Percentiles rank a stretch among this genome's conserved stretches.
phyloP scores from a whole-genome alignment of 2,329 filamentous ascomycete species.

The Aspergillus carbonarius region DNA sequence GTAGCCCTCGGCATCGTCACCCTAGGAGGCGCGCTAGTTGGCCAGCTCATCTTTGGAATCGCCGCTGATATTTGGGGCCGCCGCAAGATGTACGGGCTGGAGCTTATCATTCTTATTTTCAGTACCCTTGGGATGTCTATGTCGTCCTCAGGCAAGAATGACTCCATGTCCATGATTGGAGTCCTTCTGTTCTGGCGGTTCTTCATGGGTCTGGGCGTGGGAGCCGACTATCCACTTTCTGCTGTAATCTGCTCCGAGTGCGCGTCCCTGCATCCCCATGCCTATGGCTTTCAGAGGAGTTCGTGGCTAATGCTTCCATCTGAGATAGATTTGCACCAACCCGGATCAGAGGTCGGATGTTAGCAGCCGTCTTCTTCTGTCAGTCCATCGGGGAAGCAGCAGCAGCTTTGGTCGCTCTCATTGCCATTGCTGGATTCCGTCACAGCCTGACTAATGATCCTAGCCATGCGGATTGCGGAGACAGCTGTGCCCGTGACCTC shows the following conservation, averaged over 20 bases:
- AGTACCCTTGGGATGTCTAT: slow-evolving; percentile 43
- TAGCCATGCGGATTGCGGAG: slow-evolving; percentile 52
- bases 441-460: slow-evolving; percentile 26
- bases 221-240: slow-evolving; percentile 65
- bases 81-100: slow-evolving; percentile 47
- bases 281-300: not conserved
- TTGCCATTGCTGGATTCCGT: slow-evolving; percentile 66
- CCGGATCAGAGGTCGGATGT: slow-evolving; percentile 68
- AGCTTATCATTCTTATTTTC: slow-evolving; percentile 45
- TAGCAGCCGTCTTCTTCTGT: slow-evolving; percentile 81
- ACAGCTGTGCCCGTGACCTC: slow-evolving; percentile 45
- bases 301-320: not conserved
- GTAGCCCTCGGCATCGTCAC: slow-evolving; percentile 19
- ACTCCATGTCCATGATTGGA: slow-evolving; percentile 38
- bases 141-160: slow-evolving; percentile 38
- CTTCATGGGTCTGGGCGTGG: slow-evolving; percentile 53
- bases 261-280: not conserved
- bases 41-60: slow-evolving; percentile 32
- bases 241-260: slow-evolving; percentile 63
- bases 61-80: slow-evolving; percentile 44
- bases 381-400: slow-evolving; percentile 76
- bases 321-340: slow-evolving; percentile 40
- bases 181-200: slow-evolving; percentile 45
- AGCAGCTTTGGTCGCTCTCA: slow-evolving; percentile 71
- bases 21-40: slow-evolving; percentile 29